Percentiles rank a stretch among this genome's conserved stretches.
These are phyloP conservation scores for Trichoderma koningiopsis DNA, from an alignment of 2,329 filamentous ascomycete species.

Conservation along the genomic window DNA sequence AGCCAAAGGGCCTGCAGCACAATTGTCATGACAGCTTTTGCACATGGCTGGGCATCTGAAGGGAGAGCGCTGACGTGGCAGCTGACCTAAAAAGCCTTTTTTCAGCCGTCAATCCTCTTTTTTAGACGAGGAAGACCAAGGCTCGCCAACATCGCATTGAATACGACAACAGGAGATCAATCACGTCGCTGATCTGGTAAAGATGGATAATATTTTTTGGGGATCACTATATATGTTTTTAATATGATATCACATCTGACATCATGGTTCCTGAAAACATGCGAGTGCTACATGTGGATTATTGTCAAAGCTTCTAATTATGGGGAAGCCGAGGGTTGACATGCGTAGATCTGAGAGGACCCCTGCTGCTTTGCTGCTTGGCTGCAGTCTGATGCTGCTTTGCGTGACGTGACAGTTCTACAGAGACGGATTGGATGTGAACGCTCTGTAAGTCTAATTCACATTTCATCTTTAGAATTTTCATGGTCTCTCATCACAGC, in stretches of 20 bases:
- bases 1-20: not conserved
- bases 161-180: not conserved
- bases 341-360: not conserved
- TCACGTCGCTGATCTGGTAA: not conserved
- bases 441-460: not conserved
- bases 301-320: not conserved
- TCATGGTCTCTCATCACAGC: not conserved
- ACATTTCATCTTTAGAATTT: not conserved
- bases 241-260: not conserved
- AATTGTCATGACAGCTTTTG: not conserved
- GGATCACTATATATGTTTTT: not conserved
- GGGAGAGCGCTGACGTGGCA: not conserved
- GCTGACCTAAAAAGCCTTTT: not conserved
- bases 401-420: not conserved
- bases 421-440: not conserved
- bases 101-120: not conserved
- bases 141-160: not conserved
- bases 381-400: not conserved
- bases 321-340: not conserved
- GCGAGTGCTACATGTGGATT: not conserved
- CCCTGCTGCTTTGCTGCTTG: not conserved
- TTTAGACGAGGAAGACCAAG: not conserved
- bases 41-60: not conserved
- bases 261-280: not conserved
- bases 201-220: not conserved